Percentiles rank a stretch among this genome's conserved stretches.
Conservation (phyloP, 2,329 filamentous ascomycete genomes). For the Didymella segeticola region DNA sequence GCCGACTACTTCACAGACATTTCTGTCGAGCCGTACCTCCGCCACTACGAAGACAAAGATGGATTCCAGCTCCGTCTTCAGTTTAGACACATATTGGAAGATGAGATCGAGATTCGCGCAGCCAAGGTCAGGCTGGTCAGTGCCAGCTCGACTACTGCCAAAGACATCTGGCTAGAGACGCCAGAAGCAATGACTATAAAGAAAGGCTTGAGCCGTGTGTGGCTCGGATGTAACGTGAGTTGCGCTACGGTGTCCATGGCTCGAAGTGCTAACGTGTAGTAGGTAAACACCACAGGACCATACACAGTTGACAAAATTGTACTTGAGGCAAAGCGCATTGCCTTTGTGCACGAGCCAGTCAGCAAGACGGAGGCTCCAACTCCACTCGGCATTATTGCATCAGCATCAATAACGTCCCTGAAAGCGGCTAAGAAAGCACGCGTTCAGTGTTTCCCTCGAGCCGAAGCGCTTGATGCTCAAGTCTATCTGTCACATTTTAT, state of each 20-base stretch:
- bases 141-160: conserved; percentile 61
- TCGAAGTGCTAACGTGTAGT: conserved; percentile 34
- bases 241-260: background rate
- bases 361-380: conserved; percentile 56
- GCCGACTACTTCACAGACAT: conserved; percentile 76
- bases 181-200: conserved; percentile 56
- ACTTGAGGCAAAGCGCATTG: conserved; percentile 68
- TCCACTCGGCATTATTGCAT: conserved; percentile 56
- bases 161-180: conserved; percentile 72
- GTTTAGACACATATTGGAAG: conserved; percentile 74
- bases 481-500: conserved; percentile 73
- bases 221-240: conserved; percentile 56
- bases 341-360: conserved; percentile 70
- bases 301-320: conserved; percentile 78
- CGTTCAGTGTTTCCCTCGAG: conserved; percentile 75
- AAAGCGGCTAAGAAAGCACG: conserved; percentile 57
- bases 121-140: conserved; percentile 69
- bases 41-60: conserved; percentile 74
- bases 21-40: conserved; percentile 70
- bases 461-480: conserved; percentile 71
- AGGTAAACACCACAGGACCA: conserved; percentile 72
- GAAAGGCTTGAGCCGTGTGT: conserved; percentile 61
- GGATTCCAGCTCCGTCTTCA: conserved; percentile 74
- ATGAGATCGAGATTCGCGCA: conserved; percentile 70
- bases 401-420: conserved; percentile 42